Conservation (phyloP, 345 rosid genomes). For the Eucalyptus sp. region DNA sequence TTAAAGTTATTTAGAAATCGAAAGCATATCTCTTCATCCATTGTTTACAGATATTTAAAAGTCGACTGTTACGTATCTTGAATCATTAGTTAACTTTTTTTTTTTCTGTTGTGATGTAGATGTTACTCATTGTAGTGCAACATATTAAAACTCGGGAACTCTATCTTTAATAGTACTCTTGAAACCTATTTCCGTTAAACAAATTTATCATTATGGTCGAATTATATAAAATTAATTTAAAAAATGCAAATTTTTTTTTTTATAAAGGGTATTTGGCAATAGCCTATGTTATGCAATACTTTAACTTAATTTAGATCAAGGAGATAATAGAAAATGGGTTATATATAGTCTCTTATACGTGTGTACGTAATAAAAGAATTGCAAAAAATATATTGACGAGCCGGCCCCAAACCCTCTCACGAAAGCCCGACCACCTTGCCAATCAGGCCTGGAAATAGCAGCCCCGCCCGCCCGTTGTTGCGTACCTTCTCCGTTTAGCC, state of each 20-base stretch:
- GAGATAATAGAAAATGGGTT: neutral
- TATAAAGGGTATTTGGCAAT: neutral
- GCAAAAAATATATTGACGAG: neutral
- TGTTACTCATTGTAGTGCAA: neutral
- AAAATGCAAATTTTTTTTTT: neutral
- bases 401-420: neutral
- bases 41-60: neutral
- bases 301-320: neutral
- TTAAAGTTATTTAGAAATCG: neutral
- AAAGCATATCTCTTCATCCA: neutral
- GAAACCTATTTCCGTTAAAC: neutral
- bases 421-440: neutral
- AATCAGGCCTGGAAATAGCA: neutral
- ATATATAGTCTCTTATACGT: neutral
- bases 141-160: neutral
- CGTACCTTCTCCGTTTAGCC: neutral
- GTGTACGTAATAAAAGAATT: neutral
- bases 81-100: neutral
- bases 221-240: neutral
- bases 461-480: fast-evolving
- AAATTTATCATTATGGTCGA: neutral
- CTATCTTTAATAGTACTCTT: neutral
- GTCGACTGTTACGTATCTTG: neutral
- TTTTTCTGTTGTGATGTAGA: neutral
- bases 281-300: neutral